Conservation (phyloP, 2,329 filamentous ascomycete genomes). For the Hypoxylon sp. region DNA sequence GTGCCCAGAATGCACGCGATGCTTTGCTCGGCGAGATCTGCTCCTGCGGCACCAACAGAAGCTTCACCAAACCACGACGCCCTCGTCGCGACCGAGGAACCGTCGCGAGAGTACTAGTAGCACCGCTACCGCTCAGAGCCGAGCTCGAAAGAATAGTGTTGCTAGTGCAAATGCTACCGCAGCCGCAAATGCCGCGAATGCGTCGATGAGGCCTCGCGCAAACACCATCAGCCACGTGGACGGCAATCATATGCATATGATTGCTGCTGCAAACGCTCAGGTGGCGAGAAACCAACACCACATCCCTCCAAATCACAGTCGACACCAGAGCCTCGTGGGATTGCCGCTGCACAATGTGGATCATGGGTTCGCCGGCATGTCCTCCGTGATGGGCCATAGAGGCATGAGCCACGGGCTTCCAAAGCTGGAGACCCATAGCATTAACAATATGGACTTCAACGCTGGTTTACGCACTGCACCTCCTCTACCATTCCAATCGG, state of each 20-base stretch:
- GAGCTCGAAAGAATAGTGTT: constrained; percentile 93
- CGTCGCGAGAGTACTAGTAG: constrained; percentile 90
- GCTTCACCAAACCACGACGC: constrained; percentile 91
- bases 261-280: constrained; percentile 71
- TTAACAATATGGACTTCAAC: constrained; percentile 74
- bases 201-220: constrained; percentile 85
- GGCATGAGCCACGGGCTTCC: constrained; percentile 78
- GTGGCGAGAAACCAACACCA: constrained; percentile 60
- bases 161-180: constrained; percentile 68
- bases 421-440: constrained; percentile 84
- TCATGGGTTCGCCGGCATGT: constrained; percentile 81
- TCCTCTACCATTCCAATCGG: constrained; percentile 70
- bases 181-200: constrained; percentile 60
- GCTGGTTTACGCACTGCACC: constrained; percentile 85
- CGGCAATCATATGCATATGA: constrained; percentile 79
- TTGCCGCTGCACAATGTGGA: constrained; percentile 72
- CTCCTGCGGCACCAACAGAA: constrained; percentile 98
- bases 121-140: constrained; percentile 74
- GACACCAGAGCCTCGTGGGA: constrained; percentile 81
- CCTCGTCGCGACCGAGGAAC: constrained; percentile 87
- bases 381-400: constrained; percentile 75
- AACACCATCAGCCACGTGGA: constrained; percentile 98
- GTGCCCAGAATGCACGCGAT: constrained; percentile 93
- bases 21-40: constrained; percentile 93
- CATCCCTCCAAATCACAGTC: constrained; percentile 71